phyloP scores from a whole-genome alignment of 345 rosid genomes.

The Lepidium sativum region DNA sequence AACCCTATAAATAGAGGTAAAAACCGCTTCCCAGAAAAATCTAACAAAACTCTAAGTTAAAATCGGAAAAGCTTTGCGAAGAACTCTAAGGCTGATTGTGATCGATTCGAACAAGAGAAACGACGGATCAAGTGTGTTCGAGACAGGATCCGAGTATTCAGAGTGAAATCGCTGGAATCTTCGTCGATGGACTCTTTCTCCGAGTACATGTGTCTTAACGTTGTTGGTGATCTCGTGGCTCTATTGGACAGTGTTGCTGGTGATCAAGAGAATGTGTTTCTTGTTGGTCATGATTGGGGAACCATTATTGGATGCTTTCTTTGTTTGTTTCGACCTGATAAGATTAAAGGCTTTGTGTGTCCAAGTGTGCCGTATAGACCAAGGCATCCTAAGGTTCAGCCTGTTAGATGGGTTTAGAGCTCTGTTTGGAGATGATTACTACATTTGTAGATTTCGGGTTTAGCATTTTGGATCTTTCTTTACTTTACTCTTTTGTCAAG shows the following conservation, averaged over 20 bases:
- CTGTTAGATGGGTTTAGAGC: slow-evolving; percentile 44
- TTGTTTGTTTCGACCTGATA: slow-evolving; percentile 64
- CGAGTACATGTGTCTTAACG: slow-evolving; percentile 47
- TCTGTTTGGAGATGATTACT: slow-evolving; percentile 70
- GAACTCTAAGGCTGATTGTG: no score
- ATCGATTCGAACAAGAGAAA: no score
- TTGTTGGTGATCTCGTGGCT: slow-evolving; percentile 55
- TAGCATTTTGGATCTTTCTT: not conserved
- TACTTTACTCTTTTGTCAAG: not conserved
- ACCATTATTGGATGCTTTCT: slow-evolving; percentile 66
- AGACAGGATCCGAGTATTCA: no score
- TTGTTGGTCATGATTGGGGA: slow-evolving; percentile 84
- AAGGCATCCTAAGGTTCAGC: slow-evolving; percentile 47
- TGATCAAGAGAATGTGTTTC: slow-evolving; percentile 48
- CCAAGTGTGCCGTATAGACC: slow-evolving; percentile 68
- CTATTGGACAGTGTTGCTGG: slow-evolving; percentile 50
- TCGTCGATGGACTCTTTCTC: slow-evolving; percentile 38
- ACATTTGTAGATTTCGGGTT: slow-evolving; percentile 86
- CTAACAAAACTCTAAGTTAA: no score
- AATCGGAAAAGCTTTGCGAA: no score
- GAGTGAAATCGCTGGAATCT: no score
- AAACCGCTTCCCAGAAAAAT: no score
- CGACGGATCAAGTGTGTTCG: no score
- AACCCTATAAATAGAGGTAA: no score
- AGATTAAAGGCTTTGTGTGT: slow-evolving; percentile 50